Percentiles rank a stretch among this genome's conserved stretches.
Evolutionary conservation across 352 stramenopile genomes (phyloP).

Genomic region (Pythium sp.): DNA sequence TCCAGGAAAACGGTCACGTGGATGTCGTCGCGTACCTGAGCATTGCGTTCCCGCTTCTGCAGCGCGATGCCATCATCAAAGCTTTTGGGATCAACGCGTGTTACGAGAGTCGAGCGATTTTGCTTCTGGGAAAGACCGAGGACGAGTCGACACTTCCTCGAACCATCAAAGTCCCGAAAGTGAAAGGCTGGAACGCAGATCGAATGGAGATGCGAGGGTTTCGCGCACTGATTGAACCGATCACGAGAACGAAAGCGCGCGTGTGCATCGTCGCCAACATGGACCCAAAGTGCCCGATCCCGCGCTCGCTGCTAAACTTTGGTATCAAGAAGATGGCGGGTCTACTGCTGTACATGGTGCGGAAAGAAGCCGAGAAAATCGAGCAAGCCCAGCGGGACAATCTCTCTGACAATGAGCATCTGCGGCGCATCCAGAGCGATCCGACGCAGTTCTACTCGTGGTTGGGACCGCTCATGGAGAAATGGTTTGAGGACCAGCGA

Average conservation of each 20-base stretch:
- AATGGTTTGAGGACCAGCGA: constrained; percentile 57
- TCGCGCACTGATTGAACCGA: constrained; percentile 70
- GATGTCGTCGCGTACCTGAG: constrained; percentile 68
- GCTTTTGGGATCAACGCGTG: constrained; percentile 78
- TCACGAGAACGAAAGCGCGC: constrained; percentile 57
- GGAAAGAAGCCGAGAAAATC: constrained; percentile 79
- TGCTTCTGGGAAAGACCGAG: constrained; percentile 63
- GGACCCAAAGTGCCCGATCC: constrained; percentile 74
- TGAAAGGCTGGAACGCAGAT: constrained; percentile 69
- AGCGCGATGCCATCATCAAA: constrained; percentile 64
- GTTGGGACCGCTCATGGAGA: constrained; percentile 59
- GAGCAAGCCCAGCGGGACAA: constrained; percentile 49
- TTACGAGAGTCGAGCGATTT: constrained; percentile 69
- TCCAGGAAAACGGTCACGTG: constrained; percentile 49
- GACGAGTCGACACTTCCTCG: constrained; percentile 30
- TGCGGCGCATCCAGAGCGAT: constrained; percentile 58
- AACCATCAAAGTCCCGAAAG: constrained; percentile 40
- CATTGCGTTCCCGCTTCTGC: constrained; percentile 68
- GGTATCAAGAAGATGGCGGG: constrained; percentile 82
- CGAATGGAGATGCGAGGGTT: constrained; percentile 75
- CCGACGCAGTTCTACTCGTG: constrained; percentile 78
- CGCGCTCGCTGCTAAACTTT: constrained; percentile 73
- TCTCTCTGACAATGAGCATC: constrained; percentile 45
- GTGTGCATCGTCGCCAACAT: constrained; percentile 80
- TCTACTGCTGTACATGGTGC: constrained; percentile 70